Base-by-base conservation (phyloP, 1,139 yeast genomes). In the Hansenula lynferdii region DNA sequence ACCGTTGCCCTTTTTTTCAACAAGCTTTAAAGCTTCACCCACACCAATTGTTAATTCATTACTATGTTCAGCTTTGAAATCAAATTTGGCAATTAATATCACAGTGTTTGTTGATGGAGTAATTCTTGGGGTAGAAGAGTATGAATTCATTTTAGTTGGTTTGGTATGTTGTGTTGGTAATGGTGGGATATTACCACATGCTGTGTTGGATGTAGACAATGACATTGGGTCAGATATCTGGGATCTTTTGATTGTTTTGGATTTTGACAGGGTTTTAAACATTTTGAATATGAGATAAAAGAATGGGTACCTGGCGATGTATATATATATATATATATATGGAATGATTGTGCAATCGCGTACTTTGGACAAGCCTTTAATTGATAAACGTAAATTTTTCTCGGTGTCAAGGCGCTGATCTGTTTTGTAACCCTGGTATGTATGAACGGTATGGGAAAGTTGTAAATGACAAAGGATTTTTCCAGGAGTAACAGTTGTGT, bases 1-100 rank as follows among this genome's bases (percentile, higher is more conserved):
- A 41, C 78, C 84, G 49, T 67, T 72, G 7, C 74, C 77, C 49
- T 72, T 77, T 52, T 73, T 76, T 26, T 79, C 78, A 42, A 80
- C 63, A 15, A 78, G 66, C 39, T 73, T 75, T 47, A 78, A 62
- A 42, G 76, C 75, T 50, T 78, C 84, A 23, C 81, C 81, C 1
- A 71, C 71, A 7, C 50, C 45, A 6, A 76, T 67, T 28, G 70
- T 71, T 42, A 78, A 59, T 50, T 78, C 85, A 50, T 75, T 77
- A 18, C 65, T 68, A 31, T 76, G 60, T 55, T 75, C 79, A 3
- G 81, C 80, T 38, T 61, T 62, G 54, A 76, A 77, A 39, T 69
- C 72, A 48, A 63, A 73, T 33, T 70, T 60, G 11, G 63, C 51
- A 6, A 61, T 52, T 5, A 61, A 41, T 4, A 61, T 48, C 5